Evolutionary conservation across 352 stramenopile species (phyloP).

Genomic region (Plasmopara viticola): DNA sequence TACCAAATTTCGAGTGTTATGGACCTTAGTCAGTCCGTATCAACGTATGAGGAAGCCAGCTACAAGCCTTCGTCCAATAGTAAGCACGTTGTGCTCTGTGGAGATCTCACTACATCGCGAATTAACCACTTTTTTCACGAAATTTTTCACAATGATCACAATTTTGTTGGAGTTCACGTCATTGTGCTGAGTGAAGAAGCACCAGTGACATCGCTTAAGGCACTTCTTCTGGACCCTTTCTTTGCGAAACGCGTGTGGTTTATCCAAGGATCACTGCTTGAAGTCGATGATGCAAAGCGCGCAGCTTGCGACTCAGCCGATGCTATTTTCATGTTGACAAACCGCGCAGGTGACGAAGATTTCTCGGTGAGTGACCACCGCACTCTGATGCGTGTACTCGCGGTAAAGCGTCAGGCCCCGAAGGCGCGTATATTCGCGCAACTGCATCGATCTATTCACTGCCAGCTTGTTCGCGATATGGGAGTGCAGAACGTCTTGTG

Average conservation of each 20-base stretch:
- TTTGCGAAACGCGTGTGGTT: conserved; percentile 80
- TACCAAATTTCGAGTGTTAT: conserved; percentile 82
- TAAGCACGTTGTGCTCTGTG: conserved; percentile 78
- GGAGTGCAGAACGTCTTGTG: conserved; percentile 74
- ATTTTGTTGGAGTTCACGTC: conserved; percentile 73
- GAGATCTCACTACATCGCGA: conserved; percentile 69
- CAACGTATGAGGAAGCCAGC: conserved; percentile 59
- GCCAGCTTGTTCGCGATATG: conserved; percentile 66
- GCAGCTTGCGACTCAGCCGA: conserved; percentile 54
- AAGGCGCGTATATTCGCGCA: conserved; percentile 53
- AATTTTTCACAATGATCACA: conserved; percentile 84
- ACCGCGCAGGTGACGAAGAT: conserved; percentile 60
- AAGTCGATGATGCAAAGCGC: conserved; percentile 71
- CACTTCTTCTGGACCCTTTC: conserved; percentile 77
- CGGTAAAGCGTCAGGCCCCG: conserved; percentile 58
- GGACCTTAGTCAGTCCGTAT: conserved; percentile 70
- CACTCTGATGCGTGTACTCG: conserved; percentile 75
- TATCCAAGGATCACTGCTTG: conserved; percentile 72
- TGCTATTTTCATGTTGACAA: conserved; percentile 76
- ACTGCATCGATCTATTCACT: conserved; percentile 72
- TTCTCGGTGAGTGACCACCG: conserved; percentile 66
- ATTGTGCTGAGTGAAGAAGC: conserved; percentile 74
- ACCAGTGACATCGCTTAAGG: conserved; percentile 63
- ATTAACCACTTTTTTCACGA: conserved; percentile 85
- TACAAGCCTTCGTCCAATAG: conserved; percentile 59